Conservation (phyloP, 2,329 filamentous ascomycete genomes). For the Microthyrium microscopicum region DNA sequence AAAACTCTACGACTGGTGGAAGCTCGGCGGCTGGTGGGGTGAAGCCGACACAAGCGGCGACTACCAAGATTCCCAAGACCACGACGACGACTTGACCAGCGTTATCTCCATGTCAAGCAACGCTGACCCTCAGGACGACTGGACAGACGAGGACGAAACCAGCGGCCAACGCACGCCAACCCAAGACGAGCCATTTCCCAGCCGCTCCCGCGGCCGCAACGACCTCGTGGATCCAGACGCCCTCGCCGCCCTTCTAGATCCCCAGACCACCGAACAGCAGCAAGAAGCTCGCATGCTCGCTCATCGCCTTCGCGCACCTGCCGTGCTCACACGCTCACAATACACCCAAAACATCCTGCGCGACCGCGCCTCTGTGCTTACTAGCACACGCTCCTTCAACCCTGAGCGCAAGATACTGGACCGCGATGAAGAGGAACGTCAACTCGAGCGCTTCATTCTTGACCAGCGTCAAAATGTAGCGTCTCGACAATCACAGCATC, state of each 20-base stretch:
- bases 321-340: constrained; percentile 65
- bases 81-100: constrained; percentile 62
- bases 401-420: constrained; percentile 18
- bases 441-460: constrained; percentile 44
- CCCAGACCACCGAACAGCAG: constrained; percentile 57
- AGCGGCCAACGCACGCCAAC: constrained; percentile 56
- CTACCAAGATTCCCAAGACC: constrained; percentile 43
- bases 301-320: constrained; percentile 55
- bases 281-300: constrained; percentile 70
- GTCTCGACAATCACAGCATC: constrained; percentile 14
- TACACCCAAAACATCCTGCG: constrained; percentile 52
- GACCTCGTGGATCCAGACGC: constrained; percentile 42
- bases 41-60: constrained; percentile 65
- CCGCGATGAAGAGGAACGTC: constrained; percentile 37
- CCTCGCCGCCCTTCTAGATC: constrained; percentile 68
- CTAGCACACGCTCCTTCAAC: constrained; percentile 25
- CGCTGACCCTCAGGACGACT: constrained; percentile 24
- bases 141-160: constrained; percentile 25
- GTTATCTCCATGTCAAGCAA: constrained; percentile 48
- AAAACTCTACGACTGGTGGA: constrained; percentile 73
- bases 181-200: constrained; percentile 38
- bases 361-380: constrained; percentile 53
- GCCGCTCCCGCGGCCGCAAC: constrained; percentile 32
- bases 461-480: constrained; percentile 30
- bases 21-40: constrained; percentile 70